phyloP scores from a whole-genome alignment of 2,329 filamentous ascomycete genomes.

The Grosmannia huntii region DNA sequence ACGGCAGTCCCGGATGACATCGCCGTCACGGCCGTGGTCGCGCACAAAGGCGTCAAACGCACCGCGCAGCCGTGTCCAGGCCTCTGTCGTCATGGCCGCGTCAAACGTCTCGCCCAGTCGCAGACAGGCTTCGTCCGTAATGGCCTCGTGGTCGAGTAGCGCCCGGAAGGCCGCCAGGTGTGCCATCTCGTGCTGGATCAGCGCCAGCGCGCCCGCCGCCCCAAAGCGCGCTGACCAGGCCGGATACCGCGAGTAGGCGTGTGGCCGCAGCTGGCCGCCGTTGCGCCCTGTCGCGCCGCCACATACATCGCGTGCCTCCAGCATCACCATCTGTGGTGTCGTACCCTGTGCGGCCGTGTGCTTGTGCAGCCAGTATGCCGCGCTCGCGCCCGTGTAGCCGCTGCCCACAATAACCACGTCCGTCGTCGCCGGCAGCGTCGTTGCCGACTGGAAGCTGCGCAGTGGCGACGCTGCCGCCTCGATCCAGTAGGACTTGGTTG shows the following conservation, averaged over 20 bases:
- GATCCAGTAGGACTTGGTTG: conserved; percentile 51
- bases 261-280: conserved; percentile 4
- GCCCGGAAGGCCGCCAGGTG: background rate
- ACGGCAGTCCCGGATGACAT: conserved; percentile 1
- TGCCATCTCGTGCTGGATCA: conserved; percentile 3
- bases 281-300: conserved; percentile 53
- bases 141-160: background rate
- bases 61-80: background rate
- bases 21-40: background rate
- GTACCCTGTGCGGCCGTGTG: background rate
- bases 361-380: conserved; percentile 28
- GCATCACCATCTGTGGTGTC: conserved; percentile 35
- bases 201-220: background rate
- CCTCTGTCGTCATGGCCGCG: conserved; percentile 2
- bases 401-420: conserved; percentile 51
- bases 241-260: conserved; percentile 2
- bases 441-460: conserved; percentile 34
- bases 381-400: conserved; percentile 48
- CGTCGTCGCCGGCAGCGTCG: conserved; percentile 35
- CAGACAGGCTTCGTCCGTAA: background rate
- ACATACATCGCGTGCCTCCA: conserved; percentile 52
- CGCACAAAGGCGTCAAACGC: background rate
- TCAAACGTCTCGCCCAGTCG: conserved; percentile 1
- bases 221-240: background rate
- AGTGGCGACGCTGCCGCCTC: conserved; percentile 32